Evolutionary conservation across 1,139 yeast genomes (phyloP), one percentile per base, ranked within the genome.

Genomic region (Candida neerlandica): DNA sequence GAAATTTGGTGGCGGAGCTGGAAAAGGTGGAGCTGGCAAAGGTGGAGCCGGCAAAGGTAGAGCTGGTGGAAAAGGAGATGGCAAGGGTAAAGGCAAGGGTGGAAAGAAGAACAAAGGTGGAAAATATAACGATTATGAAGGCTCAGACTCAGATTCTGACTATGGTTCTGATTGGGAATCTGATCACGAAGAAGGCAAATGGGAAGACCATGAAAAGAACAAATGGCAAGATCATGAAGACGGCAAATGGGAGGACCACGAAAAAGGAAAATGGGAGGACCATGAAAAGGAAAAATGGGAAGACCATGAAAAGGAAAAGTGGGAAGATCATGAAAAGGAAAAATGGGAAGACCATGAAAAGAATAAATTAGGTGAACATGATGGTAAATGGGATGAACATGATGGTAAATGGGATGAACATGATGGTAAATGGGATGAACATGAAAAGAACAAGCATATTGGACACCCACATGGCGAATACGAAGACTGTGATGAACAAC

Each of bases 21-120:
- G 35, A 5, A 38, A 44, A 30, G 39, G 27, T 33, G 43, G 30
- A 4, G 44, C 34, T 34, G 44, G 43, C 19, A 41, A 30, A n/a
- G 49, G 47, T n/a, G 55, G 45, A 32, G 38, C 39, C n/a, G 27
- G 37, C 6, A 35, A 26, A 7, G 43, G 43, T 38, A 32, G 41
- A 18, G 27, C 15, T 15, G 14, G 14, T 37, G 41, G 41, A 23
- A 38, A 38, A 9, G 30, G 14, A 21, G 12, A 23, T 12, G 40
- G 27, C 11, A 38, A 38, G 9, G 41, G 32, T 7, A 23, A 38
- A n/a, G 41, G 27, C 27, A 37, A 37, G 6, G 38, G 40, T 37
- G 40, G 23, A 15, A 5, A 5, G 23, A 37, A 18, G 14, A 5
- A 14, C 7, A 38, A 38, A 26, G 30, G 19, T 5, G 27, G 7